These are phyloP conservation scores for Suaeda aralocaspica DNA, from an alignment of 148 eudicot species.

Conservation along the genomic window DNA sequence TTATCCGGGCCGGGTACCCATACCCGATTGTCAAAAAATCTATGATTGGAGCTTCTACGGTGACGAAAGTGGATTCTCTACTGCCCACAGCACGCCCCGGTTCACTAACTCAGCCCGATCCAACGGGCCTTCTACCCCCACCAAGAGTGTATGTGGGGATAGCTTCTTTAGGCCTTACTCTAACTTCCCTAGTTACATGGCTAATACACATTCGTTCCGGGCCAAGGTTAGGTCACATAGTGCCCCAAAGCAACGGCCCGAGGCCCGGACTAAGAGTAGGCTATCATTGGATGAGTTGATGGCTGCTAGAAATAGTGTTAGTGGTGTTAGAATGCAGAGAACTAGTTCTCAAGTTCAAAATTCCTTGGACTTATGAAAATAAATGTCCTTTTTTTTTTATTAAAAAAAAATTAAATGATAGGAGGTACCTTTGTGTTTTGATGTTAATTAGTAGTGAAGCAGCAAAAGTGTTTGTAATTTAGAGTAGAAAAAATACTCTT, in stretches of 20 bases:
- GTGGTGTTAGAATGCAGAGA: slow-evolving; percentile 77
- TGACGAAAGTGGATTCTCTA: slow-evolving; percentile 46
- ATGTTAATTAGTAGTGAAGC: neutral
- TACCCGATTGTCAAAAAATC: slow-evolving; percentile 38
- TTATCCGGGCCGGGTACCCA: slow-evolving; percentile 37
- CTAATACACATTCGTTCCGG: slow-evolving; percentile 65
- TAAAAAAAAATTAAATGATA: neutral
- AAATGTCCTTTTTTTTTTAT: neutral
- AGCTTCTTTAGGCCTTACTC: slow-evolving; percentile 42
- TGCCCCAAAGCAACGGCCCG: slow-evolving; percentile 84
- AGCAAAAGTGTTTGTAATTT: neutral
- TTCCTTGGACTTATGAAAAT: slow-evolving; percentile 26
- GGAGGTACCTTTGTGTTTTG: slow-evolving; percentile 6
- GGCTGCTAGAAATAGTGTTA: slow-evolving; percentile 76
- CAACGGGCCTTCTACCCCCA: slow-evolving; percentile 50
- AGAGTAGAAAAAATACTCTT: slow-evolving; percentile 10
- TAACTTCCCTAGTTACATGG: slow-evolving; percentile 71
- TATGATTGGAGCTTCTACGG: slow-evolving; percentile 45
- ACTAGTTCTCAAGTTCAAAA: slow-evolving; percentile 55
- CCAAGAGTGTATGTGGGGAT: slow-evolving; percentile 82
- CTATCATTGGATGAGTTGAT: slow-evolving; percentile 62
- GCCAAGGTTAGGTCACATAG: slow-evolving; percentile 87
- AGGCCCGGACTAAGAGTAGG: slow-evolving; percentile 44
- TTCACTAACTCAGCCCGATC: slow-evolving; percentile 33
- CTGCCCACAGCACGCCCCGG: slow-evolving; percentile 84